Conservation (phyloP, 2,329 filamentous ascomycete genomes). For the Exophiala lecanii-corni region DNA sequence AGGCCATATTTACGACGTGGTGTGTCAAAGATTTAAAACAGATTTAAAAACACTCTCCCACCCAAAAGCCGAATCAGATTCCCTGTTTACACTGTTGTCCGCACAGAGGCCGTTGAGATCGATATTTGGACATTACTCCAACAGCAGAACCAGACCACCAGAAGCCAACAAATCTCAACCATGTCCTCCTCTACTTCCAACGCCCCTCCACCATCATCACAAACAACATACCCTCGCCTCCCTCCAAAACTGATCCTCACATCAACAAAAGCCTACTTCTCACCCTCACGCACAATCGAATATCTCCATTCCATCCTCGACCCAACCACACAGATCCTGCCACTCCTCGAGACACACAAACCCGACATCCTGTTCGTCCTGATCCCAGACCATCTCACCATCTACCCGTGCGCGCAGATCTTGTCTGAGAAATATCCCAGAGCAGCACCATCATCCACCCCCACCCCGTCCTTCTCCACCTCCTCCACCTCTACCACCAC, state of each 20-base stretch:
- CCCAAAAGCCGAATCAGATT: too few species aligned
- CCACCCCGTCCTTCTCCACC: slow-evolving; percentile 35
- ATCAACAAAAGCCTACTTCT: slow-evolving; percentile 78
- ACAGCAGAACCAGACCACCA: too few species aligned
- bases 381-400: slow-evolving; percentile 70
- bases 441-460: slow-evolving; percentile 9
- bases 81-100: too few species aligned
- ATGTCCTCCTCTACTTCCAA: too few species aligned
- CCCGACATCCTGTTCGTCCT: slow-evolving; percentile 66
- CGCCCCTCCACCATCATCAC: too few species aligned
- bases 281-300: slow-evolving; percentile 55
- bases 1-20: too few species aligned
- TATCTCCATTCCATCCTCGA: slow-evolving; percentile 51
- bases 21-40: too few species aligned
- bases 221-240: slow-evolving; percentile 30
- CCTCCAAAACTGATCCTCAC: slow-evolving; percentile 65
- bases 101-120: too few species aligned
- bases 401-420: slow-evolving; percentile 46
- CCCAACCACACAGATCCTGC: slow-evolving; percentile 42
- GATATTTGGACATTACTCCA: too few species aligned
- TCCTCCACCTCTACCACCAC: slow-evolving; percentile 35
- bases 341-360: slow-evolving; percentile 30
- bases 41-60: too few species aligned
- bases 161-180: too few species aligned
- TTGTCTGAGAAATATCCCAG: slow-evolving; percentile 24